Evolutionary conservation across 768 basidiomycete species (phyloP).

Genomic region (Termitomyces sp.): DNA sequence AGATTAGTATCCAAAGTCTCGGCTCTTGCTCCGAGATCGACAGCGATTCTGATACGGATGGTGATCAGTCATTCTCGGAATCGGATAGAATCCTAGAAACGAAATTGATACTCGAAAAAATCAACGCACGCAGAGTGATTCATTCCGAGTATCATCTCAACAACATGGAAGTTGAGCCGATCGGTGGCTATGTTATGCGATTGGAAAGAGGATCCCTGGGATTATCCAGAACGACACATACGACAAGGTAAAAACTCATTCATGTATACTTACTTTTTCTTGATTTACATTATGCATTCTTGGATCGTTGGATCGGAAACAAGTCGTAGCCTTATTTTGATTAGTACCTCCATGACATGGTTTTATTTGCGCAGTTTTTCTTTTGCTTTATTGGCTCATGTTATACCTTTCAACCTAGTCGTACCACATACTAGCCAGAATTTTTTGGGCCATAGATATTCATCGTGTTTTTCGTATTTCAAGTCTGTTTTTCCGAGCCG

Average conservation of each 20-base stretch:
- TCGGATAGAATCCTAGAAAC: constrained; percentile 34
- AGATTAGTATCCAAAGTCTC: constrained; percentile 12
- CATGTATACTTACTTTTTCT: background rate
- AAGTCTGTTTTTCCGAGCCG: too few relatives aligned
- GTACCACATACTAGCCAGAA: background rate
- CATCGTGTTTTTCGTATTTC: background rate
- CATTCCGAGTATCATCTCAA: constrained; percentile 65
- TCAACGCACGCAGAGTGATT: constrained; percentile 65
- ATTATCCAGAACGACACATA: constrained; percentile 23
- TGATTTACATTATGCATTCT: too few relatives aligned
- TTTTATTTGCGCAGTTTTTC: background rate
- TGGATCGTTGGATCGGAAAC: too few relatives aligned
- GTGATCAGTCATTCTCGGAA: constrained; percentile 23
- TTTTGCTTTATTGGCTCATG: background rate
- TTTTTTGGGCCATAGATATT: background rate
- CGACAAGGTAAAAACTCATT: background rate
- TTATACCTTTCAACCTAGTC: background rate
- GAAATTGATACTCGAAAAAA: constrained; percentile 55
- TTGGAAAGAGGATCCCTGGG: constrained; percentile 54
- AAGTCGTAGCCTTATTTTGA: background rate
- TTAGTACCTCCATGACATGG: background rate
- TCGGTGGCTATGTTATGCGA: constrained; percentile 54
- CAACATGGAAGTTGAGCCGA: constrained; percentile 60
- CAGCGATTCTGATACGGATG: constrained; percentile 9
- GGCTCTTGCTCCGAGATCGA: constrained; percentile 5